Conservation (phyloP, 2,329 filamentous ascomycete genomes). For the Penicillium sp. region DNA sequence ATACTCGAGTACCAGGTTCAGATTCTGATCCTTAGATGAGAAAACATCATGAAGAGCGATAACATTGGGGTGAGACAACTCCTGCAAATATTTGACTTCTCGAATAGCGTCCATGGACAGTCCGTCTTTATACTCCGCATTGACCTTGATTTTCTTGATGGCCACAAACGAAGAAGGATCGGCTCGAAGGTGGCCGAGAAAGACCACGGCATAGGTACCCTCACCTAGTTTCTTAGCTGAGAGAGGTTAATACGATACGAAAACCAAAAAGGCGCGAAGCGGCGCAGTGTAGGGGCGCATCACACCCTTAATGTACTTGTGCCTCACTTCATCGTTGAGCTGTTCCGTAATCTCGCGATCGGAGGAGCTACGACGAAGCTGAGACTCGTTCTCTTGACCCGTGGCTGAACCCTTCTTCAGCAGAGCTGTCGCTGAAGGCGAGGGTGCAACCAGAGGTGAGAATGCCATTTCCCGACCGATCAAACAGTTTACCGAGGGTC, state of each 20-base stretch:
- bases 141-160: conserved; percentile 60
- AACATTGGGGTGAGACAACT: conserved; percentile 93
- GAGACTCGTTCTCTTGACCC: conserved; percentile 28
- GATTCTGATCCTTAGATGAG: conserved; percentile 93
- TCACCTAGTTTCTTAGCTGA: conserved; percentile 88
- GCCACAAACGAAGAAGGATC: conserved; percentile 79
- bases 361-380: conserved; percentile 26
- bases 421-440: conserved; percentile 41
- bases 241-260: neutral
- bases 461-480: conserved; percentile 40
- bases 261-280: no score
- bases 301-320: conserved; percentile 85
- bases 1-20: conserved; percentile 94
- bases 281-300: no score
- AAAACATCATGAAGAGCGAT: conserved; percentile 92
- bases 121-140: conserved; percentile 75
- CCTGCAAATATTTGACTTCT: conserved; percentile 93
- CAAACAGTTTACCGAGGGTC: neutral
- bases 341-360: conserved; percentile 67
- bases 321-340: conserved; percentile 79
- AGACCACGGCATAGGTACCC: conserved; percentile 96
- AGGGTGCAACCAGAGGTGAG: conserved; percentile 48
- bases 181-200: conserved; percentile 77
- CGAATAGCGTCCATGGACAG: conserved; percentile 93
- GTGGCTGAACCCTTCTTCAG: conserved; percentile 39